Evolutionary conservation across 2,329 filamentous ascomycete genomes (phyloP).

Genomic region (Boeremia exigua): DNA sequence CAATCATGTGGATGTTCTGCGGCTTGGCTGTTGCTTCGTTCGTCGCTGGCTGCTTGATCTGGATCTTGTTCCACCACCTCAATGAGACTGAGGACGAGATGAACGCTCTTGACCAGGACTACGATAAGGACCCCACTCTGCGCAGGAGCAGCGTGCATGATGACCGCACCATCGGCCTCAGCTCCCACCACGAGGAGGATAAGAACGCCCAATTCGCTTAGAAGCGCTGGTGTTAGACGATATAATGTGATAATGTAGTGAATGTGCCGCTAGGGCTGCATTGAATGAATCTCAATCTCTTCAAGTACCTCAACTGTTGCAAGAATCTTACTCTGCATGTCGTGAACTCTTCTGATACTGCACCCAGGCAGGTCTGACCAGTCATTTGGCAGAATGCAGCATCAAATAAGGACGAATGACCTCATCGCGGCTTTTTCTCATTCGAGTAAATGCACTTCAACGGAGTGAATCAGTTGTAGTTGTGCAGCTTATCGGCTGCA

Average conservation of each 20-base stretch:
- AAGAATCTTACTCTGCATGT: too few species aligned
- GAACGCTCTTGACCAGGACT: constrained; percentile 46
- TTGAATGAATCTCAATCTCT: constrained; percentile 4
- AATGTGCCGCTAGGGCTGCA: constrained; percentile 6
- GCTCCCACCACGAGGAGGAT: constrained; percentile 12
- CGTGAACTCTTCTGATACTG: too few species aligned
- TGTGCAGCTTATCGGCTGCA: too few species aligned
- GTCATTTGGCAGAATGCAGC: too few species aligned
- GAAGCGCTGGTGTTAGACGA: constrained; percentile 1
- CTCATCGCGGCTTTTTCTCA: too few species aligned
- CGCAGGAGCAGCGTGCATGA: constrained; percentile 29
- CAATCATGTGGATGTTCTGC: constrained; percentile 68
- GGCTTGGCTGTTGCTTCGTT: constrained; percentile 41
- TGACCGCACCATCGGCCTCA: constrained; percentile 9
- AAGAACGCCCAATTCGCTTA: constrained; percentile 6
- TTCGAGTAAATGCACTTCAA: too few species aligned
- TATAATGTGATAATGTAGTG: constrained; percentile 17
- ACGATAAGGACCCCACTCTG: constrained; percentile 40
- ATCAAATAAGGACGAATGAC: too few species aligned
- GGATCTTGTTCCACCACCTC: constrained; percentile 48
- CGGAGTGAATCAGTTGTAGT: too few species aligned
- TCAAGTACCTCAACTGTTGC: neutral
- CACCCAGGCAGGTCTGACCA: too few species aligned
- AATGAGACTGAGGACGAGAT: constrained; percentile 46
- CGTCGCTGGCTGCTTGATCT: constrained; percentile 43